Base-by-base conservation (phyloP, 1,139 yeast species). In the Hansenula sp. region DNA sequence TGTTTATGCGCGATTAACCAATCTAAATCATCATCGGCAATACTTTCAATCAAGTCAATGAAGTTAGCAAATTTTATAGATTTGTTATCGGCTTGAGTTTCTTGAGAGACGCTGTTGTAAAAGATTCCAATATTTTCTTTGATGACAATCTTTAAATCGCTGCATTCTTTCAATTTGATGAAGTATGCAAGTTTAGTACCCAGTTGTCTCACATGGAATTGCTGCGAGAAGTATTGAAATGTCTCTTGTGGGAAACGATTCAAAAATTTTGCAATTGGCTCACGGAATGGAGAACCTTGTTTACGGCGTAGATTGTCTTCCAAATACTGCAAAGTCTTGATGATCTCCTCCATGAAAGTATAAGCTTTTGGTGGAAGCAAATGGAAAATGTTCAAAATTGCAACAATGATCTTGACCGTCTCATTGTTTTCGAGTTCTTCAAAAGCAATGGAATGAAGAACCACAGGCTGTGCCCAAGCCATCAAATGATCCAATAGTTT, bases 391-490 rank as follows among this genome's bases (percentile, higher is more conserved):
- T 93, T 90, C 57, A 94, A 72, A 45, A 94, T 89, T 0, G 96
- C 96, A 57, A 85, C 88, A 36, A 93, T 91, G 32, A 93, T 84
- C 59, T 87, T 86, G 15, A 89, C 84, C 0, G 91, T 85, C 41
- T 84, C 85, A 48, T 88, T 88, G 49, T 83, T 87, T 36, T 83
- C 89, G 48, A 89, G 71, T 44, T 84, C 91, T 55, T 81, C 86
- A 25, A 81, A 77, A 0, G 96, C 81, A 43, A 84, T 76, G 52
- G 78, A 78, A 41, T 87, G 78, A 41, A 94, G 67, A 1, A 87
- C 79, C 39, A 79, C 77, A 8, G 95, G 89, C 53, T 89, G 94
- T 0, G 98, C 96, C 96, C 97, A 91, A 0, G 97, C 96, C 77
- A 84, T 87, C 53, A 93, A 71, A 65, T 94, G 99, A 58, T 94